These are phyloP conservation scores for Pestalotiopsis sp. DNA, from an alignment of 2,329 filamentous ascomycete genomes.

Conservation along the genomic window DNA sequence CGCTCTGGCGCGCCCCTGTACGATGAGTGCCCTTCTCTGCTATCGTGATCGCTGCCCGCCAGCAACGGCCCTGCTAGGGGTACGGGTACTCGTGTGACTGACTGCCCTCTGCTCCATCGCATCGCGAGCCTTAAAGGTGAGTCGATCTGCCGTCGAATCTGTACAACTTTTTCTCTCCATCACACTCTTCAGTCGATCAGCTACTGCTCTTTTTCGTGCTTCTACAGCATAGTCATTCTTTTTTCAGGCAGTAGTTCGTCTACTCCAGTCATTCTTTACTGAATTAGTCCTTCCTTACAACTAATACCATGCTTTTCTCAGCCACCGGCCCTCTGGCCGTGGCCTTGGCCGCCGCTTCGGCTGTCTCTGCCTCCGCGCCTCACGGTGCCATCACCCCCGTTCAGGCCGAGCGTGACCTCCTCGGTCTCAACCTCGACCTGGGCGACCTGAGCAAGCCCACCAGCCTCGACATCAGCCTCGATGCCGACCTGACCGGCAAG, in stretches of 20 bases:
- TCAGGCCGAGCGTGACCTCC: constrained; percentile 15
- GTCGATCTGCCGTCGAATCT: neutral
- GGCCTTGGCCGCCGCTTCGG: constrained; percentile 31
- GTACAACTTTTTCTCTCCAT: neutral
- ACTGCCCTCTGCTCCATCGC: neutral
- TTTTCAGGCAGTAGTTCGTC: constrained; percentile 21
- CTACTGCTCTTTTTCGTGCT: constrained; percentile 6
- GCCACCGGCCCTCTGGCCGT: constrained; percentile 29
- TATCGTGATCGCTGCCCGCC: neutral
- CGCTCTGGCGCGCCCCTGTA: neutral
- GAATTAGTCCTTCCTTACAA: constrained; percentile 17
- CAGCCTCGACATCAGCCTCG: constrained; percentile 23
- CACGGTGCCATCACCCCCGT: constrained; percentile 12
- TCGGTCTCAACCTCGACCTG: constrained; percentile 17
- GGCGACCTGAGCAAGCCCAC: constrained; percentile 24
- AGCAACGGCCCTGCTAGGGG: neutral
- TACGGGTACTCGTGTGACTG: neutral
- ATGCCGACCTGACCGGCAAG: constrained; percentile 25
- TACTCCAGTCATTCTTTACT: constrained; percentile 32
- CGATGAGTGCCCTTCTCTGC: neutral
- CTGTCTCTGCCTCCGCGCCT: constrained; percentile 22
- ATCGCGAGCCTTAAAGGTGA: neutral
- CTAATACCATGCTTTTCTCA: constrained; percentile 29
- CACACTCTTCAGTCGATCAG: neutral
- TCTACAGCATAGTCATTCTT: constrained; percentile 24